Evolutionary conservation across 768 basidiomycete species (phyloP).

Genomic region (Boletus subcaerulescens): DNA sequence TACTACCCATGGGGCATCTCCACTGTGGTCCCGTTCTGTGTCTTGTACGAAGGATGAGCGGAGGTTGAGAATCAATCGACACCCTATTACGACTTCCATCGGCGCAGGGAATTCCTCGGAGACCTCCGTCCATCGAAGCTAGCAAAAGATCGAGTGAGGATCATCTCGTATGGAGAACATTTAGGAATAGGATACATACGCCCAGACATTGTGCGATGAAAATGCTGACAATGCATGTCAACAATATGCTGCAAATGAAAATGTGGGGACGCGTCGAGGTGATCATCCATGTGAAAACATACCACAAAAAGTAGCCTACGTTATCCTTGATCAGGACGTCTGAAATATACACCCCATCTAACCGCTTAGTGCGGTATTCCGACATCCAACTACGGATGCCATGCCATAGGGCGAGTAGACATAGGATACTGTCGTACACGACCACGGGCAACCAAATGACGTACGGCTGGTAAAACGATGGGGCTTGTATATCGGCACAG

Average conservation of each 20-base stretch:
- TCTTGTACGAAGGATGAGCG: neutral
- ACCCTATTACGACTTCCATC: neutral
- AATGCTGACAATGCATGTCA: constrained; percentile 3
- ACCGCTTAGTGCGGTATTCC: neutral
- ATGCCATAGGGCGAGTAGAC: constrained; percentile 4
- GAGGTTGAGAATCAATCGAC: constrained; percentile 6
- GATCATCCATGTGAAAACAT: neutral
- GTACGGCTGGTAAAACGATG: neutral
- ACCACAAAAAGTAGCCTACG: constrained; percentile 17
- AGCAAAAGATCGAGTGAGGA: neutral
- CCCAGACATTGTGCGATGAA: constrained; percentile 1
- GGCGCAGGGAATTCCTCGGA: constrained; percentile 1
- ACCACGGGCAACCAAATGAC: constrained; percentile 8
- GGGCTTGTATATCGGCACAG: neutral
- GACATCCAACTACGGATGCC: neutral
- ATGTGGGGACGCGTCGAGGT: too few relatives aligned
- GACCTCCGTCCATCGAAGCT: constrained; percentile 3
- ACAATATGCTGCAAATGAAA: constrained; percentile 5
- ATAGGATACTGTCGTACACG: constrained; percentile 7
- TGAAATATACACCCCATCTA: constrained; percentile 2
- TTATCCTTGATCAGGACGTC: constrained; percentile 12
- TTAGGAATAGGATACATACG: neutral
- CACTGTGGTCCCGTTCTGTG: neutral
- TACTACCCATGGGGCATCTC: neutral
- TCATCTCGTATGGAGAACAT: too few relatives aligned